phyloP scores from a whole-genome alignment of 352 stramenopile species.

The Phytophthora syringae region DNA sequence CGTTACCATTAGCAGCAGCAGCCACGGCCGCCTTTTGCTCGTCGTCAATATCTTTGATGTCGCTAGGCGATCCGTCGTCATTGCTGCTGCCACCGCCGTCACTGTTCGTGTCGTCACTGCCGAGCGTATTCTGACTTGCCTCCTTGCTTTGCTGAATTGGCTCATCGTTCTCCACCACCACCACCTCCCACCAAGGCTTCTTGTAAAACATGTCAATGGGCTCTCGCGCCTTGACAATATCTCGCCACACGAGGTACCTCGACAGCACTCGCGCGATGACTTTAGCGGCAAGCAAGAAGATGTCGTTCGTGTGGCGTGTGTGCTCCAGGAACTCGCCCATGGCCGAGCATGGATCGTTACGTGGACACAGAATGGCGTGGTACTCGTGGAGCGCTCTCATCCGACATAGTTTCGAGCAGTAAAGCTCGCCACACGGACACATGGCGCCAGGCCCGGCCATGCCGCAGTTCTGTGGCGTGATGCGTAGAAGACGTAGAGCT shows the following conservation, averaged over 20 bases:
- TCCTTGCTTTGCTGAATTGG: slow-evolving; percentile 27
- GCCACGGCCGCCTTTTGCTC: slow-evolving; percentile 7
- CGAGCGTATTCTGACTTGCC: slow-evolving; percentile 14
- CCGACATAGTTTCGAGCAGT: slow-evolving; percentile 86
- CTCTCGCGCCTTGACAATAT: slow-evolving; percentile 63
- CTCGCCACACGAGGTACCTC: slow-evolving; percentile 57
- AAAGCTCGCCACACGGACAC: slow-evolving; percentile 80
- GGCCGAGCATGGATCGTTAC: slow-evolving; percentile 60
- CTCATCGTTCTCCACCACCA: slow-evolving; percentile 68
- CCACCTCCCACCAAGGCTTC: slow-evolving; percentile 91
- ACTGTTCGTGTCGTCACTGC: slow-evolving; percentile 38
- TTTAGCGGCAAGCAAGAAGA: slow-evolving; percentile 90
- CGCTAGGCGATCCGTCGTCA: slow-evolving; percentile 29
- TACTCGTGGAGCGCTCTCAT: slow-evolving; percentile 72
- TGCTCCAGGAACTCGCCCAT: slow-evolving; percentile 76
- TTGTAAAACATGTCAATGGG: slow-evolving; percentile 92
- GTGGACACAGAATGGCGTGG: slow-evolving; percentile 80
- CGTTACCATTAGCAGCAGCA: neutral
- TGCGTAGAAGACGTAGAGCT: slow-evolving; percentile 44
- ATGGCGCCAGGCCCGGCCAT: slow-evolving; percentile 40
- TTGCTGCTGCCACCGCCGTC: slow-evolving; percentile 20
- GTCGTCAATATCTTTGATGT: slow-evolving; percentile 33
- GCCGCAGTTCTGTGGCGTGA: slow-evolving; percentile 58
- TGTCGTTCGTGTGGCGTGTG: slow-evolving; percentile 91
- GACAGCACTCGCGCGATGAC: slow-evolving; percentile 80